Percentiles rank a stretch among this genome's conserved stretches.
Conservation (phyloP, 371 early-diverging fungal genomes). For the Saksenaea oblongispora region DNA sequence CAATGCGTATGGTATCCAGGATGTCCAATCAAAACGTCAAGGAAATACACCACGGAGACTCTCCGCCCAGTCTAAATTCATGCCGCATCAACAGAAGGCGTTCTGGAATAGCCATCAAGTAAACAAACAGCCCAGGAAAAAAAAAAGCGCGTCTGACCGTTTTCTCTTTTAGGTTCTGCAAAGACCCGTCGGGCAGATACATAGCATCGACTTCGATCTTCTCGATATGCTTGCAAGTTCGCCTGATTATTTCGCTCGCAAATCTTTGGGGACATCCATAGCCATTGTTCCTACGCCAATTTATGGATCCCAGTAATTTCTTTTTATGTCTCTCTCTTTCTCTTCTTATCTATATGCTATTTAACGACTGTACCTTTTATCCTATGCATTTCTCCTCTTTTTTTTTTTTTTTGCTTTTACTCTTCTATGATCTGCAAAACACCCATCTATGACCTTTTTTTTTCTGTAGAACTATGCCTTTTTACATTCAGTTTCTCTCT, state of each 20-base stretch:
- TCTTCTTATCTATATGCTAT: neutral
- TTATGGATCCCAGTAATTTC: neutral
- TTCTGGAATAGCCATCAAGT: neutral
- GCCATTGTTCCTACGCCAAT: neutral
- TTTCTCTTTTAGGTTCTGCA: neutral
- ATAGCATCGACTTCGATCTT: neutral
- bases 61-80: neutral
- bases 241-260: neutral
- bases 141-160: neutral
- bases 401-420: neutral
- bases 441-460: neutral
- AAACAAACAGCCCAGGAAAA: neutral
- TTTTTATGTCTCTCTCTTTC: neutral
- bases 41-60: neutral
- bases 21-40: neutral
- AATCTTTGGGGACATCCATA: neutral
- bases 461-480: neutral
- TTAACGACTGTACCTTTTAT: neutral
- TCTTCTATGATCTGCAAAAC: neutral
- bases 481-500: neutral
- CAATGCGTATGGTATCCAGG: constrained; percentile 6
- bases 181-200: neutral
- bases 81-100: constrained; percentile 9
- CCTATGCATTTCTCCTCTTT: neutral
- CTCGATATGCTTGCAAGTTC: neutral